Percentiles rank a stretch among this genome's conserved stretches.
Evolutionary conservation across 1,284 basidiomycete species (phyloP).

Genomic region (Sanguinoderma infundibulare): DNA sequence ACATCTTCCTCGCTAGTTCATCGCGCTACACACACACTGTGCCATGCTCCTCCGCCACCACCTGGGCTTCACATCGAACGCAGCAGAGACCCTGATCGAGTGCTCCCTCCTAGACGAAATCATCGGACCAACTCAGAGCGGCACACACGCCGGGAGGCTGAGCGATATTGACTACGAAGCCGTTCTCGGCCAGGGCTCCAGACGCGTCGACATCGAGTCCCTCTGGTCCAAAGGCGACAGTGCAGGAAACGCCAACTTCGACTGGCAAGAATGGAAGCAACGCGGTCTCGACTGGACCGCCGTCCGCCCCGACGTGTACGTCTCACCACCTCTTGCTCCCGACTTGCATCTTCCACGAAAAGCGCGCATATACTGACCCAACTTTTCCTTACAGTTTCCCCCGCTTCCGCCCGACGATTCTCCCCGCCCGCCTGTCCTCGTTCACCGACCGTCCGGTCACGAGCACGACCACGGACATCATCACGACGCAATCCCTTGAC

Average conservation of each 20-base stretch:
- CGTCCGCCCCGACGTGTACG: slow-evolving; percentile 30
- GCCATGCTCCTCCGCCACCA: slow-evolving; percentile 24
- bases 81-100: slow-evolving; percentile 11
- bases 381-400: slow-evolving; percentile 27
- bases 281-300: slow-evolving; percentile 26
- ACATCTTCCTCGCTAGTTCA: slow-evolving; percentile 14
- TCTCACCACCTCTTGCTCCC: background rate
- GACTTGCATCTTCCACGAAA: background rate
- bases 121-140: slow-evolving; percentile 24
- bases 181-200: slow-evolving; percentile 14
- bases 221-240: slow-evolving; percentile 24
- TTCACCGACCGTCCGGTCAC: background rate
- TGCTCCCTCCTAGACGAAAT: slow-evolving; percentile 26
- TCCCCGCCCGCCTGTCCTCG: slow-evolving; percentile 13
- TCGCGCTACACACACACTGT: slow-evolving; percentile 25
- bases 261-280: slow-evolving; percentile 23
- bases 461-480: slow-evolving; percentile 22
- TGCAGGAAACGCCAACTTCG: slow-evolving; percentile 22
- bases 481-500: slow-evolving; percentile 30
- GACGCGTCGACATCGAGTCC: slow-evolving; percentile 27
- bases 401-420: slow-evolving; percentile 22
- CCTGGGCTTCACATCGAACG: slow-evolving; percentile 11
- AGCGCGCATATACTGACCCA: background rate
- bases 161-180: slow-evolving; percentile 29
- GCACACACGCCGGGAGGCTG: slow-evolving; percentile 22